phyloP scores from a whole-genome alignment of 2,329 filamentous ascomycete genomes.

The Fusarium paranaense region DNA sequence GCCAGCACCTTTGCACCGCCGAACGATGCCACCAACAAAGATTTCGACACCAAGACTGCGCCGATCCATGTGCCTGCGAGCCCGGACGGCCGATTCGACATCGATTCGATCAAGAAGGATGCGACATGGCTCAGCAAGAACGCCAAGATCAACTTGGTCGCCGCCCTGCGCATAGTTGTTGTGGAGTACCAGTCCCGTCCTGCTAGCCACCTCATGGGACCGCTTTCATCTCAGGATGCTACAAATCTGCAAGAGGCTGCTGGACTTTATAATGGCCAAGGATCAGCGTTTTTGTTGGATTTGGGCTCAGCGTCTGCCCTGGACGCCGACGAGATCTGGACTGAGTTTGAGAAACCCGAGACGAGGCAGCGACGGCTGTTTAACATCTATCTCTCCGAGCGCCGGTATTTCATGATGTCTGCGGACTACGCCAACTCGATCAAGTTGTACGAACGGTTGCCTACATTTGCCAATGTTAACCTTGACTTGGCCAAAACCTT shows the following conservation, averaged over 20 bases:
- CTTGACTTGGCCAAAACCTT: slow-evolving; percentile 47
- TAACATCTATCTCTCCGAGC: slow-evolving; percentile 77
- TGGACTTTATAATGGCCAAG: slow-evolving; percentile 70
- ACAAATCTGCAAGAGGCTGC: slow-evolving; percentile 81
- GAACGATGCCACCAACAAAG: slow-evolving; percentile 73
- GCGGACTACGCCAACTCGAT: slow-evolving; percentile 67
- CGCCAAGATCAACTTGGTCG: slow-evolving; percentile 81
- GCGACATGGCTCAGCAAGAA: slow-evolving; percentile 86
- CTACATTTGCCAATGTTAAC: slow-evolving; percentile 46
- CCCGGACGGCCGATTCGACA: slow-evolving; percentile 74
- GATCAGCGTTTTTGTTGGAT: slow-evolving; percentile 67
- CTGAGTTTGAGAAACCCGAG: slow-evolving; percentile 71
- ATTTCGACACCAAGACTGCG: slow-evolving; percentile 86
- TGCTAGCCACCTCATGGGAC: slow-evolving; percentile 76
- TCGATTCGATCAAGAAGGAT: slow-evolving; percentile 86
- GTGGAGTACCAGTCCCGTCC: slow-evolving; percentile 87
- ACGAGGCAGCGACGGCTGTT: slow-evolving; percentile 76
- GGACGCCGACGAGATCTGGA: slow-evolving; percentile 66
- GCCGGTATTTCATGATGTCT: slow-evolving; percentile 74
- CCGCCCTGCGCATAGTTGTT: slow-evolving; percentile 82
- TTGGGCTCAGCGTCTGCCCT: slow-evolving; percentile 58
- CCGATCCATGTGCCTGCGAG: slow-evolving; percentile 85
- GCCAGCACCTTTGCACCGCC: slow-evolving; percentile 73
- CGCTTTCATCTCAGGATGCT: slow-evolving; percentile 82
- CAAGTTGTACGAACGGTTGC: slow-evolving; percentile 55